Conservation (phyloP, 1,284 basidiomycete genomes). For the Cutaneotrichosporon daszewskae region DNA sequence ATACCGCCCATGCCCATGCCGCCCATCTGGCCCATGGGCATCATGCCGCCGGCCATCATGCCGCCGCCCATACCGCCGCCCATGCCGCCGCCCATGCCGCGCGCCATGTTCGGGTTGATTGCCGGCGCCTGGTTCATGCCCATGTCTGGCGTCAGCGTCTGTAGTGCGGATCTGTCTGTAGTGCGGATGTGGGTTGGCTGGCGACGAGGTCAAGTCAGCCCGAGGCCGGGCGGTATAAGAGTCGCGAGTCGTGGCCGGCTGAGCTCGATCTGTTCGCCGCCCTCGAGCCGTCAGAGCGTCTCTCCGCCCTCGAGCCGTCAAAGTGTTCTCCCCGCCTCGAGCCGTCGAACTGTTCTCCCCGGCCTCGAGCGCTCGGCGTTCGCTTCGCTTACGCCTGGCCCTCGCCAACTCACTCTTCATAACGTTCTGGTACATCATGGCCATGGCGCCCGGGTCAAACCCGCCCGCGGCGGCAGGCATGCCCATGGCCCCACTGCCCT, state of each 20-base stretch:
- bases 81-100: constrained; percentile 15
- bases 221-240: too few relatives aligned
- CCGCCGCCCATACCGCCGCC: constrained; percentile 18
- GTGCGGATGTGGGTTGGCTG: too few relatives aligned
- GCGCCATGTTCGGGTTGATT: constrained; percentile 46
- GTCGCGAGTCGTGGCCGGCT: too few relatives aligned
- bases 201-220: too few relatives aligned
- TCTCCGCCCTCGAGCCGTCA: too few relatives aligned
- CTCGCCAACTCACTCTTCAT: constrained; percentile 35
- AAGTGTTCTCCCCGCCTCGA: too few relatives aligned
- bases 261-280: too few relatives aligned
- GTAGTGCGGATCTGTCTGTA: too few relatives aligned
- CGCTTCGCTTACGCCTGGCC: not conserved
- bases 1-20: constrained; percentile 17
- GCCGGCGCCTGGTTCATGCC: constrained; percentile 40
- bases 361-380: too few relatives aligned
- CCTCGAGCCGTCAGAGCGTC: too few relatives aligned
- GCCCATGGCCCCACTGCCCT: constrained; percentile 20
- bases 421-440: constrained; percentile 54
- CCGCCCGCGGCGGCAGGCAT: constrained; percentile 19
- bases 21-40: constrained; percentile 53
- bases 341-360: not conserved
- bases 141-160: constrained; percentile 25
- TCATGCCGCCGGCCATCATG: constrained; percentile 47
- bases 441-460: constrained; percentile 53